Evolutionary conservation across 2,329 filamentous ascomycete genomes (phyloP), one percentile per base, ranked within the genome.

Genomic region (Ophiostoma himal-ulmi): DNA sequence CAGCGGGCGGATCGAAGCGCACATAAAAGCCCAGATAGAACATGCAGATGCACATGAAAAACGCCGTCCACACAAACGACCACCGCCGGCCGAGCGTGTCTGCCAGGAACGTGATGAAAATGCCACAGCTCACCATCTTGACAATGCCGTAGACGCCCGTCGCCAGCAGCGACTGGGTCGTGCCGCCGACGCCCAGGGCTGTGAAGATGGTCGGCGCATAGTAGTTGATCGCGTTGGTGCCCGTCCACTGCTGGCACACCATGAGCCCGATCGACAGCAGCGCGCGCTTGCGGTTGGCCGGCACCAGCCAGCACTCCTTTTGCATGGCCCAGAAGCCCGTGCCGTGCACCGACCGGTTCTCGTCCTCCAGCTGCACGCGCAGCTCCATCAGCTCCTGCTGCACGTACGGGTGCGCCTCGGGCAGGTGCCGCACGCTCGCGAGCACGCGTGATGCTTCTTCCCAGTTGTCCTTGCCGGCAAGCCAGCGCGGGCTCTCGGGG

Each of bases 61-160:
- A 73, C 65, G 69, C 75, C 14, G 86, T 88, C 85, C 86, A 88
- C 22, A 89, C 80, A 8, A 89, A 81, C 10, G 76, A 78, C 70
- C 85, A 79, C 68, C 87, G 84, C 62, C 83, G 79, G 65, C 87
- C 87, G 4, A 89, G 82, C 1, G 84, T 85, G 76, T 89, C 87
- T 68, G 84, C 85, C 67, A 84, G 81, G 75, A 87, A 86, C 72
- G 86, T 76, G 44, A 89, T 79, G 81, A 89, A 89, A 73, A 82
- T 77, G 26, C 82, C 81, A 75, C 85, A 88, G 60, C 84, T 82
- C 52, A 81, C 76, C 80, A 87, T 85, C 76, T 88, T 88, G 69
- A 88, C 83, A 70, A 89, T 83, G 39, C 86, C 86, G 76, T 88
- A 89, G 74, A 89, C 83, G 26, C 87, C 86, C 0, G 86, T 88